Conservation (phyloP, 306 rosid species). For the Cucurbita moschata region DNA sequence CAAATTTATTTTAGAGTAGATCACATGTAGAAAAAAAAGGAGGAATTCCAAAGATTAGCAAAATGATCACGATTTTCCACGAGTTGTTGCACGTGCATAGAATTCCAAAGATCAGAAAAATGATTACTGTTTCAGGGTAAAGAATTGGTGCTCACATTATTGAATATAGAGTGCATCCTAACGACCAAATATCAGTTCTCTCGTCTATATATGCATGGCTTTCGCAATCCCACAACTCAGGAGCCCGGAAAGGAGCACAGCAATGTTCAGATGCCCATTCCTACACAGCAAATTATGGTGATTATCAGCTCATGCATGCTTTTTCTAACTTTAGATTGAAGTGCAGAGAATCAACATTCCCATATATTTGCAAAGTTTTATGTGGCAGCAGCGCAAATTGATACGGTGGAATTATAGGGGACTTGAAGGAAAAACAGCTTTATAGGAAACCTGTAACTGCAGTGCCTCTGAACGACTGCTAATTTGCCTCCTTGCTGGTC, state of each 20-base stretch:
- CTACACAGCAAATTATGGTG: conserved; percentile 30
- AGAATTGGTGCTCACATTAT: conserved; percentile 56
- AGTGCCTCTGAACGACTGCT: conserved; percentile 77
- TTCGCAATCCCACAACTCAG: conserved; percentile 98
- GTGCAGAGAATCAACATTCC: not conserved
- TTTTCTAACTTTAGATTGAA: not conserved
- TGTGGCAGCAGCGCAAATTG: not conserved
- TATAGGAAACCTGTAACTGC: conserved; percentile 65
- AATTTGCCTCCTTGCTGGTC: conserved; percentile 77
- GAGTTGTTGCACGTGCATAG: not conserved
- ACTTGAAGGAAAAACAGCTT: not conserved
- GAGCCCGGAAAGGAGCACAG: conserved; percentile 96
- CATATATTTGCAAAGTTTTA: not conserved
- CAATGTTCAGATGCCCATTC: conserved; percentile 99
- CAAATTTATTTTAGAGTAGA: not conserved
- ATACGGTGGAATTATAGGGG: not conserved
- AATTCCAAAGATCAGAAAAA: not conserved
- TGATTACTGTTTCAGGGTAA: not conserved
- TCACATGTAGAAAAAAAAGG: not conserved
- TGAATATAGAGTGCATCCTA: conserved; percentile 96
- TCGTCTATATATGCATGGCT: conserved; percentile 78
- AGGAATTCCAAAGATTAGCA: not conserved
- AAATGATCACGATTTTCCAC: not conserved
- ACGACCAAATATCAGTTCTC: conserved; percentile 93
- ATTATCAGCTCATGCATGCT: conserved; percentile 6